Conservation (phyloP, 139 green algal genomes). For the Closterium sp. region DNA sequence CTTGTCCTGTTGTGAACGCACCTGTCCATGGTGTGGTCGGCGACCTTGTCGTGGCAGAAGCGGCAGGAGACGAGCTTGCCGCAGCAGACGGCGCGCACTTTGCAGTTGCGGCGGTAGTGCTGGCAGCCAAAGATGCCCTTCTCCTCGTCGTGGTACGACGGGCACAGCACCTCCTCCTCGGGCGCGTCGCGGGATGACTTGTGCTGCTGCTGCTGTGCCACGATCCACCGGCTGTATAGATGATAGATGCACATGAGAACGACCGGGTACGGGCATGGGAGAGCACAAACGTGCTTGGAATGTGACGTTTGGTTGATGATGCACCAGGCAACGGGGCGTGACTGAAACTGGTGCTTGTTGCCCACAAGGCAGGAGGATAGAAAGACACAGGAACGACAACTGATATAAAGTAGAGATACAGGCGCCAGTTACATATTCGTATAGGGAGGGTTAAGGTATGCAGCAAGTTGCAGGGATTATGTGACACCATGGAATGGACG, state of each 20-base stretch:
- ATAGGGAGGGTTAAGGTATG: background rate
- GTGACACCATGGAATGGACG: background rate
- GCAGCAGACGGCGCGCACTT: constrained; percentile 91
- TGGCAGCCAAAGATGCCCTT: constrained; percentile 68
- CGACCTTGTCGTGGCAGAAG: constrained; percentile 89
- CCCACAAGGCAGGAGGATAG: no score
- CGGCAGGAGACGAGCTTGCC: constrained; percentile 74
- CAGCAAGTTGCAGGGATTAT: background rate
- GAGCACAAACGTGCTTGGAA: background rate
- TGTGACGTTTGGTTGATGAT: background rate
- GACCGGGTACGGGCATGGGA: background rate
- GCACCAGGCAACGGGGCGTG: no score
- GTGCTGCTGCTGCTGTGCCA: constrained; percentile 67
- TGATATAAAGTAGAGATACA: no score
- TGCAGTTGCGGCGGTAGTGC: constrained; percentile 65
- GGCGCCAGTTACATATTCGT: no score
- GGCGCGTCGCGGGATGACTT: background rate
- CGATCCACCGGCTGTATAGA: constrained; percentile 69
- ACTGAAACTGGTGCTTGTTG: no score
- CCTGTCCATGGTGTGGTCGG: constrained; percentile 82
- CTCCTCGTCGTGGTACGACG: background rate
- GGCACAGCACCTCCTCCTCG: background rate
- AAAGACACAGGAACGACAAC: no score
- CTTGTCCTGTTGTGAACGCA: background rate
- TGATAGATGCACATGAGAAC: background rate